These are phyloP conservation scores for Globisporangium irregulare DNA, from an alignment of 352 stramenopile genomes.

Conservation along the genomic window DNA sequence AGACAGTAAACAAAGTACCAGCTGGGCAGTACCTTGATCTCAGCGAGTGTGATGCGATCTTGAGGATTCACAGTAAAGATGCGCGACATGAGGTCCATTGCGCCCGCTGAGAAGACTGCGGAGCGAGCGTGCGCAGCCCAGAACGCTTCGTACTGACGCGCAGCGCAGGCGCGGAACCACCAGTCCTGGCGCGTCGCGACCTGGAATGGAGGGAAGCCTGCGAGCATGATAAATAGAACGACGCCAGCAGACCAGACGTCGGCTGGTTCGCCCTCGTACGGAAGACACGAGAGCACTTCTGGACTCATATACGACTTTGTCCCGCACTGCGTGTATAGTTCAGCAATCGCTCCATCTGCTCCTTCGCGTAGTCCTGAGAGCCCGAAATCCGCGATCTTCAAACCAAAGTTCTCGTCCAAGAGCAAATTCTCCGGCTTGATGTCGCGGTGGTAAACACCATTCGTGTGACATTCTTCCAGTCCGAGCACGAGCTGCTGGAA, in stretches of 20 bases:
- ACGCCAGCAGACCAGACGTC: slow-evolving; percentile 92
- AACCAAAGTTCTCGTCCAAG: slow-evolving; percentile 70
- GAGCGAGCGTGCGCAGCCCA: slow-evolving; percentile 73
- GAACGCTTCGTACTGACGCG: slow-evolving; percentile 75
- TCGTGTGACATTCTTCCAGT: slow-evolving; percentile 76
- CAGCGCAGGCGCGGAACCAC: slow-evolving; percentile 83
- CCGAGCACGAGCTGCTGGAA: slow-evolving; percentile 85
- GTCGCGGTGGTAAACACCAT: slow-evolving; percentile 89
- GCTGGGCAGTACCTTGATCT: slow-evolving; percentile 51
- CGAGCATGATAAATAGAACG: slow-evolving; percentile 93
- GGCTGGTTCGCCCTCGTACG: slow-evolving; percentile 83
- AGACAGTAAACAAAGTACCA: not conserved
- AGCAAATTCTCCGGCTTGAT: slow-evolving; percentile 95
- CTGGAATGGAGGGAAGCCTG: slow-evolving; percentile 91
- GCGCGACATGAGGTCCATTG: slow-evolving; percentile 65
- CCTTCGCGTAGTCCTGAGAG: slow-evolving; percentile 88
- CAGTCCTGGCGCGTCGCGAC: slow-evolving; percentile 86
- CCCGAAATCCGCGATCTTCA: slow-evolving; percentile 96
- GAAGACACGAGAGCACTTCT: slow-evolving; percentile 82
- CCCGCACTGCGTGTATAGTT: slow-evolving; percentile 87
- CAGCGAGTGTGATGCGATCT: slow-evolving; percentile 69
- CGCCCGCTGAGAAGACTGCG: slow-evolving; percentile 64
- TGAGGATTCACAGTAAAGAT: slow-evolving; percentile 75
- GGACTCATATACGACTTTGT: slow-evolving; percentile 93
- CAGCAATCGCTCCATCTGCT: slow-evolving; percentile 50